These are phyloP conservation scores for Tetraselmis chui DNA, from an alignment of 139 green algal genomes.

Conservation along the genomic window DNA sequence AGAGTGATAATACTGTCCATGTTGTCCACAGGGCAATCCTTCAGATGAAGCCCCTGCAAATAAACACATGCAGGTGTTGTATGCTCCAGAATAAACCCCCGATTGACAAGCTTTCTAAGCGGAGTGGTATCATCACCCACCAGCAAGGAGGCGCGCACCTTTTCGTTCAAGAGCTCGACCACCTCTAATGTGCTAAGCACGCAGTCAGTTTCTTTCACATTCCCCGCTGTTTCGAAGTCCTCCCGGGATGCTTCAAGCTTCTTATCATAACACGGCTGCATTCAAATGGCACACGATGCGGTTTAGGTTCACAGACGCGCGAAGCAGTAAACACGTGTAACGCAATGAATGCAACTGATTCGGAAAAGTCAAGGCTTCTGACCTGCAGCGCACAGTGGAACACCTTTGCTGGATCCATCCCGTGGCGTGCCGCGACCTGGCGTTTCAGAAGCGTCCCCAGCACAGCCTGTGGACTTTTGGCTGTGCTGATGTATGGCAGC, in stretches of 20 bases:
- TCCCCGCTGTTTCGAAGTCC: constrained; percentile 45
- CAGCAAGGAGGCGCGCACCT: too few species aligned
- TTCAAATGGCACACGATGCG: neutral
- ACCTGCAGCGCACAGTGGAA: neutral
- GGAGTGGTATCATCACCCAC: too few species aligned
- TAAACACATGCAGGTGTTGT: too few species aligned
- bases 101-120: too few species aligned
- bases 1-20: neutral
- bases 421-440: constrained; percentile 20
- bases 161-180: constrained; percentile 62
- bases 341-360: too few species aligned
- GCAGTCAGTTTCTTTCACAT: constrained; percentile 75
- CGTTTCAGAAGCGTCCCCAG: constrained; percentile 87
- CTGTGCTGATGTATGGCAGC: constrained; percentile 74
- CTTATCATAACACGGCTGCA: constrained; percentile 95
- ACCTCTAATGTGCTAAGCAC: constrained; percentile 86
- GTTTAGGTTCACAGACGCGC: neutral
- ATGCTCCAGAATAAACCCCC: too few species aligned
- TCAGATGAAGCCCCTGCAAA: neutral
- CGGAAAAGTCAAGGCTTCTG: too few species aligned
- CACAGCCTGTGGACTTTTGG: constrained; percentile 83
- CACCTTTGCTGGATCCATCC: neutral
- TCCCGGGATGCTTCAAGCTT: constrained; percentile 92
- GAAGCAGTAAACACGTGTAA: too few species aligned
- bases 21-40: neutral